Percentiles rank a stretch among this genome's conserved stretches.
Evolutionary conservation across 768 basidiomycete species (phyloP).

Genomic region (Suillus paluster): DNA sequence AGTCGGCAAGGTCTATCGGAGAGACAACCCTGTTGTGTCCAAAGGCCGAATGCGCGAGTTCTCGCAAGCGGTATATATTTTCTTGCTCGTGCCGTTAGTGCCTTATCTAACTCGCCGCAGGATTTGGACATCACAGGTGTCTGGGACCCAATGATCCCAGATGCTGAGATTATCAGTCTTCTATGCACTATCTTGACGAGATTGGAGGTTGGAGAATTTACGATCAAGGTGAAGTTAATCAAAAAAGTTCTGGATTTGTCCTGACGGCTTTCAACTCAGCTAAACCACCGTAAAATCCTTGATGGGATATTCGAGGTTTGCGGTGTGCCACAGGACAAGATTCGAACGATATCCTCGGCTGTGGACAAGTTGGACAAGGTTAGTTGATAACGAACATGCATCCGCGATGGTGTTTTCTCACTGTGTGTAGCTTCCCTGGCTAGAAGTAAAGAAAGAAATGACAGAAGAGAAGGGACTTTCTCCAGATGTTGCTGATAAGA

Average conservation of each 20-base stretch:
- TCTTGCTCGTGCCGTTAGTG: background rate
- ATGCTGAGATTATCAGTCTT: constrained; percentile 87
- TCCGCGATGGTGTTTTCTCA: constrained; percentile 1
- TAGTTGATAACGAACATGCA: constrained; percentile 14
- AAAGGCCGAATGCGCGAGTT: constrained; percentile 99
- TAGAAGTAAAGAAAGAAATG: constrained; percentile 95
- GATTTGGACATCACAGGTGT: constrained; percentile 93
- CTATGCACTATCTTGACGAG: constrained; percentile 79
- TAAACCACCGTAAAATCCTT: constrained; percentile 96
- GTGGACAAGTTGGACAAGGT: constrained; percentile 99
- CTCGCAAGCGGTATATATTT: constrained; percentile 81
- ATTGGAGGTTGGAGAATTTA: constrained; percentile 93
- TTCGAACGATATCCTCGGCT: constrained; percentile 90
- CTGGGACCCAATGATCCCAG: constrained; percentile 98
- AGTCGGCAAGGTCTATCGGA: constrained; percentile 96
- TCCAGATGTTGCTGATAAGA: constrained; percentile 81
- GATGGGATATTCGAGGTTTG: constrained; percentile 98
- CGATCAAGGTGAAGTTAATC: constrained; percentile 71
- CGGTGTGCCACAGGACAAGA: constrained; percentile 90
- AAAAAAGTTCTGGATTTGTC: background rate
- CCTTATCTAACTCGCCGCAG: constrained; percentile 41
- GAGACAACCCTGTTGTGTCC: constrained; percentile 96
- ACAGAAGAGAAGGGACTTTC: constrained; percentile 92
- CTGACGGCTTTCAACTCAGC: constrained; percentile 43
- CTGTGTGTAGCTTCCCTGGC: constrained; percentile 73